Percentiles rank a stretch among this genome's conserved stretches.
These are phyloP conservation scores for Peniophora sp. DNA, from an alignment of 1,284 basidiomycete species.

Conservation along the genomic window DNA sequence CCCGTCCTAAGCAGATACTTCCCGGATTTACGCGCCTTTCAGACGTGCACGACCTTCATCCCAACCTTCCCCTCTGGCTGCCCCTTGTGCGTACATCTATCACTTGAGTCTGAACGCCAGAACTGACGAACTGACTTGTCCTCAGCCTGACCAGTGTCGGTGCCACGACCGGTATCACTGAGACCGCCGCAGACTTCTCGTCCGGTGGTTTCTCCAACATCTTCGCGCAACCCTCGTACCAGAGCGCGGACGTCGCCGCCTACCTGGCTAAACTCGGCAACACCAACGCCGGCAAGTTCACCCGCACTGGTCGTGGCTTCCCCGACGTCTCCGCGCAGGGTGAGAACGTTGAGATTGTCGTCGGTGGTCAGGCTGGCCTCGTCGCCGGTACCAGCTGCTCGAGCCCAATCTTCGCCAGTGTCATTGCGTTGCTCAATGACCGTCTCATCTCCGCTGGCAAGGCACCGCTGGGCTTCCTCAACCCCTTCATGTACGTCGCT, in stretches of 20 bases:
- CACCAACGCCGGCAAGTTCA: slow-evolving; percentile 7
- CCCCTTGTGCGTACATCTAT: slow-evolving; percentile 13
- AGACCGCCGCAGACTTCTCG: slow-evolving; percentile 37
- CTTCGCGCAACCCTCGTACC: slow-evolving; percentile 34
- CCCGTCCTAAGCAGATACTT: too few relatives aligned
- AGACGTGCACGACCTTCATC: slow-evolving; percentile 53
- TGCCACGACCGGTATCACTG: slow-evolving; percentile 39
- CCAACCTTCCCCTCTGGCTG: slow-evolving; percentile 63
- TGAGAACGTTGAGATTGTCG: slow-evolving; percentile 48
- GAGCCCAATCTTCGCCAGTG: slow-evolving; percentile 51
- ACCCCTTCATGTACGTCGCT: slow-evolving; percentile 38
- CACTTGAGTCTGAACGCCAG: neutral
- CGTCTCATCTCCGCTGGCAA: slow-evolving; percentile 42
- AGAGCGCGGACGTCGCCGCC: slow-evolving; percentile 22
- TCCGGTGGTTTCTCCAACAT: slow-evolving; percentile 42
- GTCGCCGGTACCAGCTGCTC: slow-evolving; percentile 54
- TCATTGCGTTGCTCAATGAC: slow-evolving; percentile 53
- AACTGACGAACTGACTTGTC: slow-evolving; percentile 15
- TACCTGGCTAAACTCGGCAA: slow-evolving; percentile 4
- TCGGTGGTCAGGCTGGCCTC: slow-evolving; percentile 33
- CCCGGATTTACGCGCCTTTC: too few relatives aligned
- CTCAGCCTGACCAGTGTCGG: slow-evolving; percentile 58
- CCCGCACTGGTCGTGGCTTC: slow-evolving; percentile 12
- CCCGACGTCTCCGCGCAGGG: slow-evolving; percentile 38
- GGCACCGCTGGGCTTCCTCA: slow-evolving; percentile 36